Conservation (phyloP, 768 basidiomycete species). For the Asterophora lycoperdoides region DNA sequence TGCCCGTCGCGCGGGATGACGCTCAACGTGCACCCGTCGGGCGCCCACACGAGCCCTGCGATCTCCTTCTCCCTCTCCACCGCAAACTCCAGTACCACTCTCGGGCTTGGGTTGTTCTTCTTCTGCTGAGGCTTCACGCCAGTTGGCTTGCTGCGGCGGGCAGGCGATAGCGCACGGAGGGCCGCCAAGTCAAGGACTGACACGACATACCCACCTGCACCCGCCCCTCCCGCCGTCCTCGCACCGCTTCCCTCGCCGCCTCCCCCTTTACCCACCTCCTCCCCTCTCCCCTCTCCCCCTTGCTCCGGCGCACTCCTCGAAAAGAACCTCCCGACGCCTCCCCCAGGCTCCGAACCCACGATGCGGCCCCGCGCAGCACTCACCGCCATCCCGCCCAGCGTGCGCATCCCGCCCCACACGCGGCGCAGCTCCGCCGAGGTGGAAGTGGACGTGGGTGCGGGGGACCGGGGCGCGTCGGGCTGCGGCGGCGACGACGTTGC, state of each 20-base stretch:
- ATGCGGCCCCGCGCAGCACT: slow-evolving; percentile 42
- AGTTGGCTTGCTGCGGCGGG: no score
- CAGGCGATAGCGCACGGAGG: slow-evolving; percentile 1
- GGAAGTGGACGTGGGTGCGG: slow-evolving; percentile 7
- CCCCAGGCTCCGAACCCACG: slow-evolving; percentile 13
- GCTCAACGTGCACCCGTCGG: slow-evolving; percentile 49
- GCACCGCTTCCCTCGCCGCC: slow-evolving; percentile 23
- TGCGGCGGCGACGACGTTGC: no score
- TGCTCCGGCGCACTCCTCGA: slow-evolving; percentile 61
- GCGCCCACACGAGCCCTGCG: slow-evolving; percentile 44
- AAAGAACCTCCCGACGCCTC: slow-evolving; percentile 40
- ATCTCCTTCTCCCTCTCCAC: slow-evolving; percentile 46
- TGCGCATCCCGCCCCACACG: slow-evolving; percentile 60
- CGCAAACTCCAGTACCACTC: slow-evolving; percentile 41
- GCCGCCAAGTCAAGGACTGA: not conserved
- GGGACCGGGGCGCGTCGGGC: slow-evolving; percentile 1
- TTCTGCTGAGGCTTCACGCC: no score
- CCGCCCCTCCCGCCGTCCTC: not conserved
- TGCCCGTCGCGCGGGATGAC: slow-evolving; percentile 55
- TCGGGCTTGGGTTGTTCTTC: slow-evolving; percentile 2
- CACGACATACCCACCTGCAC: not conserved
- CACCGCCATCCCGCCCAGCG: slow-evolving; percentile 57
- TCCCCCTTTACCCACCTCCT: slow-evolving; percentile 5
- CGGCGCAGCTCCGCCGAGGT: slow-evolving; percentile 45
- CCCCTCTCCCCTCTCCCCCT: slow-evolving; percentile 14